These are phyloP conservation scores for Chenopodium berlandieri DNA, from an alignment of 148 eudicot species.

Conservation along the genomic window DNA sequence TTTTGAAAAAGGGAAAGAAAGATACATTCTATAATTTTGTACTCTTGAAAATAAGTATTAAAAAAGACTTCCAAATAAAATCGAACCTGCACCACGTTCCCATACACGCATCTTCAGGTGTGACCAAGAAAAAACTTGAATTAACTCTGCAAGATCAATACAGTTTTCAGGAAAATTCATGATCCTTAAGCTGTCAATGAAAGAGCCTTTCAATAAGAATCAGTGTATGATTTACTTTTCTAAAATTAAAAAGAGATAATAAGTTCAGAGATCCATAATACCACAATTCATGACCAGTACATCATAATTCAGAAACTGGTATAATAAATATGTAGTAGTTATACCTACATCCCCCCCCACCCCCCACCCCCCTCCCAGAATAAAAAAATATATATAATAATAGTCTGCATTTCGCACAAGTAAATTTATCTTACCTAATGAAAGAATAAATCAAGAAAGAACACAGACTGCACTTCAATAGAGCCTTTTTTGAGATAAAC, in stretches of 20 bases:
- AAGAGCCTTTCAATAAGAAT: not conserved
- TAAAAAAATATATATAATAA: too few species aligned
- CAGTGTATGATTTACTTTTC: not conserved
- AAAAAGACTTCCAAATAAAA: not conserved
- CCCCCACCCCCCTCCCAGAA: too few species aligned
- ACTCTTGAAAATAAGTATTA: too few species aligned
- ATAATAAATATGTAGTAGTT: not conserved
- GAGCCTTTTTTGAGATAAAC: not conserved
- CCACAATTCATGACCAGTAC: not conserved
- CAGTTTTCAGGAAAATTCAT: not conserved
- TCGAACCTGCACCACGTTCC: conserved; percentile 97
- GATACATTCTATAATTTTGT: not conserved
- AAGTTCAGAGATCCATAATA: not conserved
- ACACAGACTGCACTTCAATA: not conserved
- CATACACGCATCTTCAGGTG: conserved; percentile 99
- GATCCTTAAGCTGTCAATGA: not conserved
- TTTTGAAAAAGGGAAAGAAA: not conserved
- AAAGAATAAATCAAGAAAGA: not conserved
- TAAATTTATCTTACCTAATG: not conserved
- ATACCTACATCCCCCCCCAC: too few species aligned
- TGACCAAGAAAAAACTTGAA: conserved; percentile 80
- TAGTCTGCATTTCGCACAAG: not conserved
- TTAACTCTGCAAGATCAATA: conserved; percentile 68
- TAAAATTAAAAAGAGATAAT: not conserved
- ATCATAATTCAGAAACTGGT: not conserved